Evolutionary conservation across 805 yeast species (phyloP), one percentile per base, ranked within the genome.

Genomic region (Cyberlindnera suaveolens): DNA sequence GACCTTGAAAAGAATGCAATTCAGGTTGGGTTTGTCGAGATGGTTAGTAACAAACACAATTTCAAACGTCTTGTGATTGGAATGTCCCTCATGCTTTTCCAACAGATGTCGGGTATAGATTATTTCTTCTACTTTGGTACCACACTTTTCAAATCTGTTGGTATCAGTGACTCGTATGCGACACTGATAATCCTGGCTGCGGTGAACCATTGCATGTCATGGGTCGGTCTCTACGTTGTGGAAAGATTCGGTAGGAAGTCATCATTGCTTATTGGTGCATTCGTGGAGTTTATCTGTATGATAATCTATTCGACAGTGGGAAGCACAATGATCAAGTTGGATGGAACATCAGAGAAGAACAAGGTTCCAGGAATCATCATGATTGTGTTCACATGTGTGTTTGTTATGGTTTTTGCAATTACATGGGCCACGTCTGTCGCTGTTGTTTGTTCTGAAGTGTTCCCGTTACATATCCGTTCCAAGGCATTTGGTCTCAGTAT

Each of bases 61-160:
- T 34, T 43, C 19, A 46, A 42, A 7, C 40, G 84, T 75, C 61
- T 80, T 19, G 38, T 77, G 27, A 67, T 77, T 48, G 87, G 86
- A 53, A 61, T 77, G 33, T 51, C 74, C 49, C 63, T 80, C 42
- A 83, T 80, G 74, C 66, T 74, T 14, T 60, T 77, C 43, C 82
- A 77, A 60, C 87, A 81, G 57, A 68, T 78, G 53, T 70, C 78
- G 29, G 88, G 88, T 47, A 72, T 79, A 42, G 81, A 81, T 63
- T 81, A 78, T 62, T 78, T 81, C 51, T 79, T 82, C 66, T 80
- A 78, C 61, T 81, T 75, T 51, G 82, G 84, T 37, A 74, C 81
- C n/a, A 63, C 74, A 10, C 71, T 81, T 45, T 80, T 82, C 38
- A 66, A 58, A 54, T 71, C 75, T 42, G 75, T 71, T 40, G 78